Conservation (phyloP, 805 yeast species). For the Yamadazyma olivae region DNA sequence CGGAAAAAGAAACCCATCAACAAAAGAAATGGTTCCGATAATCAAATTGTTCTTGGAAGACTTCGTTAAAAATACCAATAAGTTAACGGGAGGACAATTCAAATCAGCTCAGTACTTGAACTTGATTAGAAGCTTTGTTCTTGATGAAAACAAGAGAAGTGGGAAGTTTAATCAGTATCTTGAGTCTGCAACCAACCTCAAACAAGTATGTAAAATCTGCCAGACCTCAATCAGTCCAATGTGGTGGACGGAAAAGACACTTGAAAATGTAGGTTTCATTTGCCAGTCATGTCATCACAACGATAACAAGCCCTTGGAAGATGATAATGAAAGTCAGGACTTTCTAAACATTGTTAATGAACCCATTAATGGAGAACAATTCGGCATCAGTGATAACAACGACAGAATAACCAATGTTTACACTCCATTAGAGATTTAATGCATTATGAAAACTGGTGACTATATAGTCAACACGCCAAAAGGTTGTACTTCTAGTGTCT, state of each 20-base stretch:
- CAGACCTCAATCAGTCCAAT: constrained; percentile 1
- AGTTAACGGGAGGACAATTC: constrained; percentile 20
- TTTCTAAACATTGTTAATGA: constrained; percentile 21
- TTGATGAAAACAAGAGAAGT: background rate
- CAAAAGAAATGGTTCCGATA: constrained; percentile 33
- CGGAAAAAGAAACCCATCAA: constrained; percentile 26
- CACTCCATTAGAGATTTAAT: constrained; percentile 1
- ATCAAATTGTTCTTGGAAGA: constrained; percentile 41
- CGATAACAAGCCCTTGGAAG: constrained; percentile 6
- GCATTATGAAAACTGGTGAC: background rate
- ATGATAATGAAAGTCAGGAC: constrained; percentile 9
- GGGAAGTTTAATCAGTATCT: background rate
- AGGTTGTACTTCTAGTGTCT: no score
- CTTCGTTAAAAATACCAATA: constrained; percentile 14
- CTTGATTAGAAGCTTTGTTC: constrained; percentile 1
- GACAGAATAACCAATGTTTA: constrained; percentile 18
- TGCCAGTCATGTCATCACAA: constrained; percentile 19
- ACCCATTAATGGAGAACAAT: constrained; percentile 30
- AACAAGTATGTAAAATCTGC: constrained; percentile 1
- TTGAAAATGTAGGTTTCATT: background rate
- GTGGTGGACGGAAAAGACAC: constrained; percentile 4
- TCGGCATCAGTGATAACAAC: constrained; percentile 25
- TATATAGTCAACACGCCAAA: background rate
- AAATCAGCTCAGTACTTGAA: constrained; percentile 5
- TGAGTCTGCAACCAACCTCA: background rate